These are phyloP conservation scores for Cystofilobasidium ferigula DNA, from an alignment of 768 basidiomycete genomes.

Conservation along the genomic window DNA sequence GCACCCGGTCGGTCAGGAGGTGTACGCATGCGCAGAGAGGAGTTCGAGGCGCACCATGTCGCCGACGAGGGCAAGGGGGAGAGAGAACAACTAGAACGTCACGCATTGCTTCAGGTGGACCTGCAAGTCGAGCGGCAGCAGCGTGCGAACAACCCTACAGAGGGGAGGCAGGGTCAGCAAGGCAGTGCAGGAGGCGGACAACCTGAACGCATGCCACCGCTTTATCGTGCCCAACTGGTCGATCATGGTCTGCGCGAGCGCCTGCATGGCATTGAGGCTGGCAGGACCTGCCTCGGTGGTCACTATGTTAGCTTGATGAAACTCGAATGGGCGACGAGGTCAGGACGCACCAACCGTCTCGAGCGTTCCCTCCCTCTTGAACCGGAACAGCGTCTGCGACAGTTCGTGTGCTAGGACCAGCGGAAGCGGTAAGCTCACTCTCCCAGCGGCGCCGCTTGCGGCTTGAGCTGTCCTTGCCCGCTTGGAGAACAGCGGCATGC, in stretches of 20 bases:
- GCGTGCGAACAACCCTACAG: neutral
- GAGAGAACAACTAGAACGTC: conserved; percentile 78
- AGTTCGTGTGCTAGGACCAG: conserved; percentile 76
- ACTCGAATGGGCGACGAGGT: neutral
- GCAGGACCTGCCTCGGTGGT: conserved; percentile 20
- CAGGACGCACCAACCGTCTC: conserved; percentile 72
- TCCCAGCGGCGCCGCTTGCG: conserved; percentile 48
- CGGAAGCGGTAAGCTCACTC: conserved; percentile 65
- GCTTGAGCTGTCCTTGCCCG: too few species aligned
- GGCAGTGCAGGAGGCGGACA: neutral
- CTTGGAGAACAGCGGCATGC: too few species aligned
- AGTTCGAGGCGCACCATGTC: conserved; percentile 56
- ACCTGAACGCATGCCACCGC: conserved; percentile 52
- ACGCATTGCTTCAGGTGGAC: conserved; percentile 93
- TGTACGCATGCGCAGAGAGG: too few species aligned
- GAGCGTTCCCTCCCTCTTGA: conserved; percentile 66
- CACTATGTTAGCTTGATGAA: neutral
- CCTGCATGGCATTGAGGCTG: conserved; percentile 55
- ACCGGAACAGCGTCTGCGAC: conserved; percentile 54
- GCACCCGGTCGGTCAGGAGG: neutral
- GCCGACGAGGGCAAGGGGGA: conserved; percentile 74
- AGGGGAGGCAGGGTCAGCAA: neutral
- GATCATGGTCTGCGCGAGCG: conserved; percentile 63
- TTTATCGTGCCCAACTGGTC: conserved; percentile 74
- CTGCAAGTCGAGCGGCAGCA: conserved; percentile 7